Percentiles rank a stretch among this genome's conserved stretches.
Evolutionary conservation across 179 eudicot species (phyloP).

Genomic region (Carnegiea gigantea): DNA sequence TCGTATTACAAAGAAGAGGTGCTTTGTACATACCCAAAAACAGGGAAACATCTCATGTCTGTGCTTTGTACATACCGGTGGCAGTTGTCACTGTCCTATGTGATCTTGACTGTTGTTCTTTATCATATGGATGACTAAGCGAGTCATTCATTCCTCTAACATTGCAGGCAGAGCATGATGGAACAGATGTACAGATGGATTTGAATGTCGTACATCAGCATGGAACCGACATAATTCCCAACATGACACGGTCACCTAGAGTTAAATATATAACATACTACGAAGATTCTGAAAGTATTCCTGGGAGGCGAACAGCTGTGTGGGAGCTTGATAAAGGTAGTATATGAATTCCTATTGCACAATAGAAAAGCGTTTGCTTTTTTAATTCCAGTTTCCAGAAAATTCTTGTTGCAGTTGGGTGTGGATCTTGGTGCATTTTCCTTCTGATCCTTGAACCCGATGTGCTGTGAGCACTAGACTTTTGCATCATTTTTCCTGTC

Average conservation of each 20-base stretch:
- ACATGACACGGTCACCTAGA: slow-evolving; percentile 80
- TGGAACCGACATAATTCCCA: slow-evolving; percentile 69
- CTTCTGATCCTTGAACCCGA: too few species aligned
- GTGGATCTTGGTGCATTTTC: not conserved
- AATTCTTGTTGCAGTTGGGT: not conserved
- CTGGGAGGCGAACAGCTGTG: slow-evolving; percentile 88
- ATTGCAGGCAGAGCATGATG: slow-evolving; percentile 87
- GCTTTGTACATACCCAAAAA: too few species aligned
- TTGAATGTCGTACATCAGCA: slow-evolving; percentile 64
- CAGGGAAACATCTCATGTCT: too few species aligned
- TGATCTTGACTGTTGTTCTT: slow-evolving; percentile 2
- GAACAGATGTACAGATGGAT: slow-evolving; percentile 84
- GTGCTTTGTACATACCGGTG: too few species aligned
- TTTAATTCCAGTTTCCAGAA: not conserved
- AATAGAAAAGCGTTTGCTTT: not conserved
- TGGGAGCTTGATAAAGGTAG: slow-evolving; percentile 99
- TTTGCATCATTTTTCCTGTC: too few species aligned
- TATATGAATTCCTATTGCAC: slow-evolving; percentile 40
- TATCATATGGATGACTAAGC: not conserved
- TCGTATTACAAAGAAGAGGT: not conserved
- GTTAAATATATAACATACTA: slow-evolving; percentile 91
- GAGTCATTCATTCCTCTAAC: slow-evolving; percentile 1
- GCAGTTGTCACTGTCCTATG: not conserved
- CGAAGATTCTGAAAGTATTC: slow-evolving; percentile 92
- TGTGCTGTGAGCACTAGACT: too few species aligned